Base-by-base conservation (phyloP, 1,139 yeast genomes). In the Zhuliangozyma parablackwelliae region DNA sequence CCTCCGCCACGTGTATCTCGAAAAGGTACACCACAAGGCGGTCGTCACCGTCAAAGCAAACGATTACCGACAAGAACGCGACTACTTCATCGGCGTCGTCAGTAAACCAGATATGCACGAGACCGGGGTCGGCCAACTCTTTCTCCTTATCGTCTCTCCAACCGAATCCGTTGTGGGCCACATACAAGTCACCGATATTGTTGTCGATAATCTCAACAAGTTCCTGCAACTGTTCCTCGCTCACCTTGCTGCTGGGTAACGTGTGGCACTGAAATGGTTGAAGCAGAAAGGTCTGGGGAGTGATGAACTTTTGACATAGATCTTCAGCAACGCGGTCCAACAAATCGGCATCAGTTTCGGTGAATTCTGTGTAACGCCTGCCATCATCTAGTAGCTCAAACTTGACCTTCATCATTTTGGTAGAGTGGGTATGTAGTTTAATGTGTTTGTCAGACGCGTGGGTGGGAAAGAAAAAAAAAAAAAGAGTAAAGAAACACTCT, bases 101-200 rank as follows among this genome's bases (percentile, higher is more conserved):
- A 7, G 39, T 40, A 32, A 58, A 59, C 38, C 59, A 56, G 3
- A 72, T 51, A 43, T 67, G 75, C 3, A 63, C 56, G 47, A 78
- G 54, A 0, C 74, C 77, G 0, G 60, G 51, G 36, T 71, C 74
- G 13, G 48, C 40, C 72, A 78, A 66, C 52, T 78, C 84, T 10
- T 46, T 55, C 11, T 51, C 42, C 48, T 78, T 78, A 7, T 55
- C 61, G 2, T 42, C 42, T 33, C 56, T 51, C 84, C 84, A 78
- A 12, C 62, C 50, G 28, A 45, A 44, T 0, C 80, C 80, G 10
- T 59, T 48, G 21, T 53, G 48, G 10, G 40, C 41, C 2, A 34
- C 28, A 46, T 70, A 69, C 32, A 57, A 47, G 1, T 39, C 33
- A n/a, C 64, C 65, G 33, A 71, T 44, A 37, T 65, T 67, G 8